Percentiles rank a stretch among this genome's conserved stretches.
These are phyloP conservation scores for Celoporthe dispersa DNA, from an alignment of 2,329 filamentous ascomycete genomes.

Conservation along the genomic window DNA sequence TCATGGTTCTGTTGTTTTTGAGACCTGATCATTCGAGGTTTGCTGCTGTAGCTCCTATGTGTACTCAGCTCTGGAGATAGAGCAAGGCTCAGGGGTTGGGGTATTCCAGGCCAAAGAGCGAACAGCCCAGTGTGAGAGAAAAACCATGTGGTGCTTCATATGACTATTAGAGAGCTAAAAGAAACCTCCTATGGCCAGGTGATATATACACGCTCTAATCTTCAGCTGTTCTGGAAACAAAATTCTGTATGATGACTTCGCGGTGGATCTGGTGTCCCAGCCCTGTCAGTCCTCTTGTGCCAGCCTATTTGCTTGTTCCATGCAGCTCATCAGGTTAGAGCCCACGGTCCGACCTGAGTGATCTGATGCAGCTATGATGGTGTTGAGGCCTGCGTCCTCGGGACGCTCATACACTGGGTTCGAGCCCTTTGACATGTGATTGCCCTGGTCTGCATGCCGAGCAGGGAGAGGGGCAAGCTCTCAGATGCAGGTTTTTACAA, in stretches of 20 bases:
- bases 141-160: not conserved
- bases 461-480: not conserved
- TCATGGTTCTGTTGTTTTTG: not conserved
- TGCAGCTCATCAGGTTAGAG: not conserved
- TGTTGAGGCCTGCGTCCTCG: not conserved
- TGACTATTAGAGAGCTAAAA: not conserved
- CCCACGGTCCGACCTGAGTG: not conserved
- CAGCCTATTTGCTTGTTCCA: not conserved
- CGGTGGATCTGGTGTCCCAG: not conserved
- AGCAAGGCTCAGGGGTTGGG: constrained; percentile 18
- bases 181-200: not conserved
- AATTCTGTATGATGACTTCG: not conserved
- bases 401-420: not conserved
- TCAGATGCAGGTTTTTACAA: not conserved
- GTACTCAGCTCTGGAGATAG: constrained; percentile 2
- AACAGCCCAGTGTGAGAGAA: not conserved
- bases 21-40: constrained; percentile 1
- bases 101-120: constrained; percentile 16
- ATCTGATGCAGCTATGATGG: not conserved
- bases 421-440: not conserved
- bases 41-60: constrained; percentile 21
- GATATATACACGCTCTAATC: not conserved
- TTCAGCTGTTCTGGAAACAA: no score
- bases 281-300: not conserved
- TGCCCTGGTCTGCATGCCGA: not conserved